Evolutionary conservation across 176 grass and related monocot species (phyloP), one percentile per base, ranked within the genome.

Genomic region (Avena sativa): DNA sequence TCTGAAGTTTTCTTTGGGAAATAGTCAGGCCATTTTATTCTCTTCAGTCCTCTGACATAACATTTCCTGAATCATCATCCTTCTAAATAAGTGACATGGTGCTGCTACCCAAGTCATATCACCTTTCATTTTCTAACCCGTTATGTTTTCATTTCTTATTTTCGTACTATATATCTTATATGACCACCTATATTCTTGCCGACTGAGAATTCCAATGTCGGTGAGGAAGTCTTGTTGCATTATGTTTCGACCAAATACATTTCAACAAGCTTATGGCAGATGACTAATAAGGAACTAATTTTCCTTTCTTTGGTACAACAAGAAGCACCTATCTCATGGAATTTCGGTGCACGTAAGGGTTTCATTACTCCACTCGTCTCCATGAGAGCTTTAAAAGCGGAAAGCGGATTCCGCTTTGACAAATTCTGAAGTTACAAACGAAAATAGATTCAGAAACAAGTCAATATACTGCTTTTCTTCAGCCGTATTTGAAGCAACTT

Each of bases 381-480:
- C 25, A 81, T 17, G 77, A 10, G 46, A 82, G 61, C 78, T 82
- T 88, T 88, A 84, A 57, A 91, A 77, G 80, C 63, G 51, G 61
- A 81, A 91, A 88, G 55, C 73, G 86, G 71, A 36, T 71, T 77
- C 67, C 63, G 77, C 82, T 88, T 72, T 88, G 86, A 91, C 23
- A 88, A 88, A 82, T 71, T 91, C 53, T 25, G 62, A 91, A 88
- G 82, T 88, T 85, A 78, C 71, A 82, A 53, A 72, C 13, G 21
- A 72, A 71, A 82, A 81, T 71, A 73, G 23, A 88, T 91, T 91
- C 64, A 47, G 53, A 78, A 85, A 72, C 82, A 88, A 88, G 83
- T 56, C 44, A 82, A 57, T 77, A 23, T 20, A 69, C 76, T 77
- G 67, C 81, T 88, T 91, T 91, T 44, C 50, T 34, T 88, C 60